phyloP scores from a whole-genome alignment of 768 basidiomycete genomes.

The Leucocoprinus leucothites region DNA sequence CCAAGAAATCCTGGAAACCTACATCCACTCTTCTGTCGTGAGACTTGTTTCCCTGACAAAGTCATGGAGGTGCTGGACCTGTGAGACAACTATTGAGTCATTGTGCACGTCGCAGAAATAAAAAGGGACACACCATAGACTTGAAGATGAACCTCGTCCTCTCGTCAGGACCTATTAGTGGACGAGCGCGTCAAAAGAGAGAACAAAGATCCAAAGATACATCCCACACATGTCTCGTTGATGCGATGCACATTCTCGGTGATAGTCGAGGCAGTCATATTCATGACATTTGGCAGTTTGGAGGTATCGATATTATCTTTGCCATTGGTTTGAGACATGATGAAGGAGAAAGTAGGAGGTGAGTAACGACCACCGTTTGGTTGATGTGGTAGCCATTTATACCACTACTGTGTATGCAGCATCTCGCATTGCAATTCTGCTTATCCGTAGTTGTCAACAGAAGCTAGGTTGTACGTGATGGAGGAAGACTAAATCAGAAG shows the following conservation, averaged over 20 bases:
- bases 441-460: slow-evolving; percentile 3
- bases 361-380: background rate
- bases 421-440: background rate
- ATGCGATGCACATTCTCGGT: slow-evolving; percentile 37
- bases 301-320: slow-evolving; percentile 36
- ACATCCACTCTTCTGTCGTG: slow-evolving; percentile 87
- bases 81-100: slow-evolving; percentile 7
- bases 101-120: background rate
- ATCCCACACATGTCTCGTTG: slow-evolving; percentile 36
- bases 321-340: slow-evolving; percentile 21
- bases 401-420: background rate
- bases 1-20: slow-evolving; percentile 11
- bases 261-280: slow-evolving; percentile 39
- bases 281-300: slow-evolving; percentile 36
- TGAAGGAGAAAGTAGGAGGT: background rate
- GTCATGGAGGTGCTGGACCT: slow-evolving; percentile 70
- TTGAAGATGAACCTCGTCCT: slow-evolving; percentile 42
- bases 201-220: background rate
- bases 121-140: slow-evolving; percentile 29
- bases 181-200: slow-evolving; percentile 11
- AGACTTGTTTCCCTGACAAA: slow-evolving; percentile 73
- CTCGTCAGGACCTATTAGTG: slow-evolving; percentile 33
- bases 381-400: slow-evolving; percentile 5
- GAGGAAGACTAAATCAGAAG: background rate
- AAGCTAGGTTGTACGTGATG: background rate